Conservation (phyloP, 805 yeast genomes). For the Ogataea saltuana region DNA sequence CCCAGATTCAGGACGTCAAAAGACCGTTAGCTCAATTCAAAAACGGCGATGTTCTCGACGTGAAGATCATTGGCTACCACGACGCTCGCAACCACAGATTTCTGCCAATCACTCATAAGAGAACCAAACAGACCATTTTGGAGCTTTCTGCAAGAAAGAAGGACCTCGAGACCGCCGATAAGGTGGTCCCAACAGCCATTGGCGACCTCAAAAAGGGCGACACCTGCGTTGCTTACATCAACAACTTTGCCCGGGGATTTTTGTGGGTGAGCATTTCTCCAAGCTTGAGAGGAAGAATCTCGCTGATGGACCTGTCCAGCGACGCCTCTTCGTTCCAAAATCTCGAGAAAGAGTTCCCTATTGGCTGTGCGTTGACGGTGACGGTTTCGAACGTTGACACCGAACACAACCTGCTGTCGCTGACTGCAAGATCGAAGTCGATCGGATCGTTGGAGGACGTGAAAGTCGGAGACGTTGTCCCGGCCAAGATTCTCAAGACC, state of each 20-base stretch:
- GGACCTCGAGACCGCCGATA: conserved; percentile 29
- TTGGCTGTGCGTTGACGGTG: conserved; percentile 69
- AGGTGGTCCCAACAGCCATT: conserved; percentile 36
- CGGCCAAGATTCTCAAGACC: conserved; percentile 63
- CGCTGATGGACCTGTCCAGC: conserved; percentile 62
- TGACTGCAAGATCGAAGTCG: conserved; percentile 48
- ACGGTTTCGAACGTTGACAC: conserved; percentile 54
- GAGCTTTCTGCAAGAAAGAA: conserved; percentile 63
- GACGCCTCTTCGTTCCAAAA: conserved; percentile 49
- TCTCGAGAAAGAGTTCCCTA: conserved; percentile 59
- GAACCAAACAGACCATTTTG: conserved; percentile 54
- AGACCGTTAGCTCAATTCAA: conserved; percentile 62
- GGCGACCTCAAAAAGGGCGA: conserved; percentile 51
- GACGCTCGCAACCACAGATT: conserved; percentile 69
- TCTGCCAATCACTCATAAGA: conserved; percentile 61
- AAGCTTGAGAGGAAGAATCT: conserved; percentile 61
- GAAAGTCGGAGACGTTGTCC: conserved; percentile 53
- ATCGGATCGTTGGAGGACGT: conserved; percentile 50
- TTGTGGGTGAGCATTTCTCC: conserved; percentile 75
- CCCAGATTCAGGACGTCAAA: conserved; percentile 56
- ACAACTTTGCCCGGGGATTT: conserved; percentile 58
- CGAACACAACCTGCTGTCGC: conserved; percentile 50
- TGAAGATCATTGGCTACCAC: conserved; percentile 73
- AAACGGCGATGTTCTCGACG: conserved; percentile 58
- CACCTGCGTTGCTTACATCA: conserved; percentile 60